Evolutionary conservation across 148 eudicot genomes (phyloP), one percentile per base, ranked within the genome.

Genomic region (Fallopia convolvulus): DNA sequence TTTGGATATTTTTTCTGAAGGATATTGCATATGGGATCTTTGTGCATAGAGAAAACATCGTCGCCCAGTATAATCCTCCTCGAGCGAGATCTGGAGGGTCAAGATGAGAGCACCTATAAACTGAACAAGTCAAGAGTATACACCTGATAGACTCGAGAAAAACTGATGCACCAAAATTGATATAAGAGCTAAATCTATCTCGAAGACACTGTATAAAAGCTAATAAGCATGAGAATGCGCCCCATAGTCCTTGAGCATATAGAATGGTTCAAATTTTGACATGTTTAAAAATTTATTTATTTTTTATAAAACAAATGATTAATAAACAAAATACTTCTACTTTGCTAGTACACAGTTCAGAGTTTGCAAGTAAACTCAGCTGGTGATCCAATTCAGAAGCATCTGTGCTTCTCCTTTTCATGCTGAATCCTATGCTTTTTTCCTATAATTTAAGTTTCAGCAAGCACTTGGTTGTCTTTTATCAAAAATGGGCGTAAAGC

Each of bases 371-470:
- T 60, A 21, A 21, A 60, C 66, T 26, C 33, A 60, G 11, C 66
- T 1, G 36, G 36, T 23, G 12, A 26, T 60, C 66, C 14, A 21
- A 9, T 60, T 21, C 66, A 26, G 36, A 26, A 23, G 36, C 63
- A 56, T 56, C 30, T 20, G n/a, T 56, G 9, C 63, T 21, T 20
- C 63, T 56, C 63, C 63, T 56, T 56, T 60, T 60, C 5, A 60
- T 60, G 66, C 66, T 17, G 66, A 60, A 60, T 60, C 66, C 8
- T 60, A 14, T 60, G 66, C 36, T 60, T 60, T 60, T 60, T 60
- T 12, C 36, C 4, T 23, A 7, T 5, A n/a, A 8, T 15, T 60
- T 60, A 8, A 23, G 32, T 23, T 60, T 23, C 33, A 60, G 3
- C 23, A 56, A 60, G 2, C 66, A 60, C 33, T 60, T 21, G 32